Evolutionary conservation across 805 yeast species (phyloP).

Genomic region (Candida khao-thaluensis): DNA sequence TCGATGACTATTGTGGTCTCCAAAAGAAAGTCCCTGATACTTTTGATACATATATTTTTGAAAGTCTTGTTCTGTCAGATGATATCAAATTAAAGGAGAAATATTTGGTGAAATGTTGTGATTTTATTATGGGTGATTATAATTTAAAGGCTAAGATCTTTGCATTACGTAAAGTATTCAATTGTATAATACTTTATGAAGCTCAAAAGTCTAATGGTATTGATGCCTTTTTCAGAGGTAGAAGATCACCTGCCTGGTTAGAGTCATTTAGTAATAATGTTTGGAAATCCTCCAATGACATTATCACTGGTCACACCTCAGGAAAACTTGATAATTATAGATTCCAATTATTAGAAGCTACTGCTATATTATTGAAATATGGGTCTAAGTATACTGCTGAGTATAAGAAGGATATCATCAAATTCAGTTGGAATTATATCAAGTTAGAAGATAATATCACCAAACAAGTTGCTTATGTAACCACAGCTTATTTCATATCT

Average conservation of each 20-base stretch:
- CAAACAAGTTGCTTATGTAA: conserved; percentile 89
- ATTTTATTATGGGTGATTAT: conserved; percentile 45
- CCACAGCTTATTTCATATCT: conserved; percentile 81
- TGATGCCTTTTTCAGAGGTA: conserved; percentile 41
- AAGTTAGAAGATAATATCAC: conserved; percentile 84
- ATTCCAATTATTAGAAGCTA: conserved; percentile 75
- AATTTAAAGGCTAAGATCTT: conserved; percentile 57
- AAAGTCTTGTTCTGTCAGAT: conserved; percentile 49
- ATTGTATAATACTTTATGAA: conserved; percentile 64
- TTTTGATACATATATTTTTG: conserved; percentile 58
- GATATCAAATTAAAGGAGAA: conserved; percentile 48
- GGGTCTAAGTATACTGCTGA: conserved; percentile 60
- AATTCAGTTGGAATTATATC: conserved; percentile 91
- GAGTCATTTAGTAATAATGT: conserved; percentile 57
- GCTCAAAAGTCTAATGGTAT: conserved; percentile 50
- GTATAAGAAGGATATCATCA: conserved; percentile 78
- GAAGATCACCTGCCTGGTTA: conserved; percentile 57
- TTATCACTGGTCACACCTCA: conserved; percentile 51
- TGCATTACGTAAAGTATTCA: conserved; percentile 55
- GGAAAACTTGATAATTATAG: conserved; percentile 74
- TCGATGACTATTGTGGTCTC: conserved; percentile 42
- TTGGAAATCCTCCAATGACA: conserved; percentile 68
- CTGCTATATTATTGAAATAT: conserved; percentile 71
- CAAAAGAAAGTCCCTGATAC: conserved; percentile 45
- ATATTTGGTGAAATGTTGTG: conserved; percentile 53